These are phyloP conservation scores for Chlorokybus atmophyticus DNA, from an alignment of 139 green algal species.

Conservation along the genomic window DNA sequence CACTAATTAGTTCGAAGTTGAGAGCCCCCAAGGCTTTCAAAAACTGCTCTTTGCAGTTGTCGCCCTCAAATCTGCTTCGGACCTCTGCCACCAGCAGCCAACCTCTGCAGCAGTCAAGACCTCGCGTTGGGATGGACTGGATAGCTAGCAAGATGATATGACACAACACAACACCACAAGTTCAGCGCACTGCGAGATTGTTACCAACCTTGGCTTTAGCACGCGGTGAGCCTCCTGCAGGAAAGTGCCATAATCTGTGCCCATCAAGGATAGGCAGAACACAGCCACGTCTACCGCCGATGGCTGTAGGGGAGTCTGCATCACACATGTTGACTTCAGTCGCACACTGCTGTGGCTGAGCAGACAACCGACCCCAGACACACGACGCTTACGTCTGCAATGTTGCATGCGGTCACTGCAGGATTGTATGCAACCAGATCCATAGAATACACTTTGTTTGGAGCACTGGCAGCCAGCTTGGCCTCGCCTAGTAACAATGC, in stretches of 20 bases:
- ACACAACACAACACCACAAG: background rate
- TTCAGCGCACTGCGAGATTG: background rate
- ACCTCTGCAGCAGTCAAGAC: constrained; percentile 5
- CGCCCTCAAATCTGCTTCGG: constrained; percentile 15
- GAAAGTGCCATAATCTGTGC: constrained; percentile 72
- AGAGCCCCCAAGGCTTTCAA: background rate
- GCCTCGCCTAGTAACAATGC: too few species aligned
- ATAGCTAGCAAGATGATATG: background rate
- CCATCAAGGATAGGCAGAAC: constrained; percentile 94
- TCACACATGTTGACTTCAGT: background rate
- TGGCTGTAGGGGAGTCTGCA: constrained; percentile 25
- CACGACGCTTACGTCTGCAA: too few species aligned
- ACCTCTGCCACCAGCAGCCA: constrained; percentile 27
- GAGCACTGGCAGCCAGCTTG: constrained; percentile 13
- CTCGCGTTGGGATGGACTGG: background rate
- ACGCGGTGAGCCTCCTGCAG: constrained; percentile 71
- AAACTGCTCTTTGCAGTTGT: constrained; percentile 9
- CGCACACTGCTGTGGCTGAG: constrained; percentile 47
- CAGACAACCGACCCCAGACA: constrained; percentile 80
- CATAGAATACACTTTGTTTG: constrained; percentile 61
- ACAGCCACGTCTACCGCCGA: constrained; percentile 64
- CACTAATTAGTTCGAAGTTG: constrained; percentile 7
- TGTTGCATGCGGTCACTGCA: constrained; percentile 73
- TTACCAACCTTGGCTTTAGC: constrained; percentile 28
- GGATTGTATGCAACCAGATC: constrained; percentile 70